Conservation (phyloP, 2,329 filamentous ascomycete genomes). For the Diplodia seriata region DNA sequence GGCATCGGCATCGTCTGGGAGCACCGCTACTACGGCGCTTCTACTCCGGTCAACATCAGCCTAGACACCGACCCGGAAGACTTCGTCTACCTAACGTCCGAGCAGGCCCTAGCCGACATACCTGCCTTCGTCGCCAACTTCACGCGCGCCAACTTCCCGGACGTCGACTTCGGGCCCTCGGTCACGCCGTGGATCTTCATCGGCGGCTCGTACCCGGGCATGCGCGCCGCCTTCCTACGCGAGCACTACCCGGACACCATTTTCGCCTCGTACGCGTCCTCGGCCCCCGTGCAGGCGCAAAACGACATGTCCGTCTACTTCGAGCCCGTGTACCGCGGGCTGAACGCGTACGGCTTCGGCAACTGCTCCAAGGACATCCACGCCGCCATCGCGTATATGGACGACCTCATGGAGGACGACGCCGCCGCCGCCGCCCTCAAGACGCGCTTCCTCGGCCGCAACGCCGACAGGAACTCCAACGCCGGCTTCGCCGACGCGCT, state of each 20-base stretch:
- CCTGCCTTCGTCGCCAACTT: constrained; percentile 51
- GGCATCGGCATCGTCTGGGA: constrained; percentile 50
- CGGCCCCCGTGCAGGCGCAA: constrained; percentile 53
- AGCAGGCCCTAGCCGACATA: constrained; percentile 53
- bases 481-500: constrained; percentile 57
- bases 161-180: constrained; percentile 44
- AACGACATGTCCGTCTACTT: constrained; percentile 61
- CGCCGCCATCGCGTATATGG: constrained; percentile 58
- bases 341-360: constrained; percentile 50
- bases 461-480: constrained; percentile 55
- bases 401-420: constrained; percentile 49
- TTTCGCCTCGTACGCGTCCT: constrained; percentile 47
- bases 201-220: constrained; percentile 48
- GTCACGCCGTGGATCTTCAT: constrained; percentile 50
- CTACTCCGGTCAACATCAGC: constrained; percentile 44
- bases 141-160: constrained; percentile 44
- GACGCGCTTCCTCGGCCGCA: constrained; percentile 56
- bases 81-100: constrained; percentile 49
- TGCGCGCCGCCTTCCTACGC: constrained; percentile 50
- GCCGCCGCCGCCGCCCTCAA: constrained; percentile 47
- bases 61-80: constrained; percentile 43
- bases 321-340: constrained; percentile 57
- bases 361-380: constrained; percentile 60
- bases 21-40: constrained; percentile 53
- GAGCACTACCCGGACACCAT: constrained; percentile 49